Base-by-base conservation (phyloP, 2,329 filamentous ascomycete species). In the Penicillium thymicola region DNA sequence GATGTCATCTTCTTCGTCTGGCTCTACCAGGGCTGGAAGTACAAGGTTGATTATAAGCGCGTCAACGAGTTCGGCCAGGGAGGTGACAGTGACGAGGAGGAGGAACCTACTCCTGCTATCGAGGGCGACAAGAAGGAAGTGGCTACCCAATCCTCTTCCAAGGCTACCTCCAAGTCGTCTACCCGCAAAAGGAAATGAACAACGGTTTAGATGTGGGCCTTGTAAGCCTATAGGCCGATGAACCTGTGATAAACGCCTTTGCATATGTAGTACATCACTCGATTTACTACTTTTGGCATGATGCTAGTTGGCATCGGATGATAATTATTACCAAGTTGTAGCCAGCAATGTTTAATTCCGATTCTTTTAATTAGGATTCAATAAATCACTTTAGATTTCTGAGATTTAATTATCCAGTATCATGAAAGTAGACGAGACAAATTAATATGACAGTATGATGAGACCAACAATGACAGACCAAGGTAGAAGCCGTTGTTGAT, bases 1-100 rank as follows among this genome's bases (percentile, higher is more conserved):
- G 94, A 99, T 70, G 82, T 99, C 63, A 97, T 99, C 71, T 99
- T 99, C 82, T 99, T 99, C 72, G 82, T 99, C 57, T 99, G 97
- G 78, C 67, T 99, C 4, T 99, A 99, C 77, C 94, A 99, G 78
- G 85, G 88, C 59, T 99, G 86, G 84, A 88, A 88, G 53, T 99
- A 99, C 81, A 91, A 88, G 77, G 82, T 94, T 59, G 94, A 99
- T 75, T 94, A 93, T 77, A 88, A 83, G 11, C 86, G 94, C 60
- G 89, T 99, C 71, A 99, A 99, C 74, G 94, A 99, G 76, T 99
- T 97, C 71, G 94, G 94, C 9, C 94, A 97, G 80, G 94, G 93
- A 36, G 94, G 94, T n/a, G 93, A 95, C n/a, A 89, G 90, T 27
- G 90, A 92, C 23, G 80, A 82, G 59, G 76, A 76, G 36, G 81